Evolutionary conservation across 805 yeast genomes (phyloP).

Genomic region (Ogataea angusta): DNA sequence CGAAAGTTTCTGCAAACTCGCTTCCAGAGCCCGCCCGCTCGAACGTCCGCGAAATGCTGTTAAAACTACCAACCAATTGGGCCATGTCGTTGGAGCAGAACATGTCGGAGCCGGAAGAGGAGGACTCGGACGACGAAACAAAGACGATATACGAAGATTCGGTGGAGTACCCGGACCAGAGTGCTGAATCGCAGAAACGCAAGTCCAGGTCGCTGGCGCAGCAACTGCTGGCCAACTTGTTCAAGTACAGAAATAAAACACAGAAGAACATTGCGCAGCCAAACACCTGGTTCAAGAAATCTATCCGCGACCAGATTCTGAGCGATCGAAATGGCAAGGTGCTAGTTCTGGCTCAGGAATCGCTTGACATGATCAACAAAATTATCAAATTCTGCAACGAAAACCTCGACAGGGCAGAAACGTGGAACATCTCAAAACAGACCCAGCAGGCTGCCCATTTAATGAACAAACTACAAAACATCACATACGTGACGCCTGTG

Average conservation of each 20-base stretch:
- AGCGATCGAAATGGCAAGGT: constrained; percentile 64
- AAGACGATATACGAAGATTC: constrained; percentile 22
- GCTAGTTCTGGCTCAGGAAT: constrained; percentile 80
- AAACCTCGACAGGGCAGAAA: constrained; percentile 79
- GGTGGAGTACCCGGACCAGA: constrained; percentile 14
- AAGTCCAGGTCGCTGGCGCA: constrained; percentile 24
- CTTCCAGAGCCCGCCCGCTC: constrained; percentile 76
- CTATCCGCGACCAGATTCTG: constrained; percentile 28
- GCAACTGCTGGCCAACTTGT: constrained; percentile 27
- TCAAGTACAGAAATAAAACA: constrained; percentile 21
- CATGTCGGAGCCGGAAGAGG: constrained; percentile 15
- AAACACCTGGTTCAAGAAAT: constrained; percentile 26
- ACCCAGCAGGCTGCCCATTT: constrained; percentile 28
- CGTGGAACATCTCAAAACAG: constrained; percentile 51
- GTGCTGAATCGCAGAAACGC: constrained; percentile 2
- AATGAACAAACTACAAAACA: constrained; percentile 26
- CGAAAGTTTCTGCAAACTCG: constrained; percentile 76
- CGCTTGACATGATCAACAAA: constrained; percentile 80
- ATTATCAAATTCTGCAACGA: constrained; percentile 83
- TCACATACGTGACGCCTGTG: constrained; percentile 19
- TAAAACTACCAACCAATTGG: constrained; percentile 75
- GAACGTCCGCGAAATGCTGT: constrained; percentile 73
- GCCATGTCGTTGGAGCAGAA: constrained; percentile 37
- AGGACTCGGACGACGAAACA: constrained; percentile 22
- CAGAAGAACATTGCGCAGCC: constrained; percentile 4